Conservation (phyloP, 2,329 filamentous ascomycete genomes). For the Epichloe hybrida region DNA sequence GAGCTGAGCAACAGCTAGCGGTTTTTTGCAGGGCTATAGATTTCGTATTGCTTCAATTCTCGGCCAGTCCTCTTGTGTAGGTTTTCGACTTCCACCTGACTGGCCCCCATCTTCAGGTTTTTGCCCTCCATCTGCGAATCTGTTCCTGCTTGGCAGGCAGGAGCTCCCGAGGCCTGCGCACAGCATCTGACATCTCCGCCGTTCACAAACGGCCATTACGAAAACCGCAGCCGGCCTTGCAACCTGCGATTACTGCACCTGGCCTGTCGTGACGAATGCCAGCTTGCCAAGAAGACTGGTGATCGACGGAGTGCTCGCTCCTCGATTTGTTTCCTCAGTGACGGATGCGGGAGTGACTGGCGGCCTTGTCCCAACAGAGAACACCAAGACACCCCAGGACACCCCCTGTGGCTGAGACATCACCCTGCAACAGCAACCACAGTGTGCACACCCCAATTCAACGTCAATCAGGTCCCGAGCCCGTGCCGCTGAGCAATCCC, state of each 20-base stretch:
- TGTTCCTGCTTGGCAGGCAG: background rate
- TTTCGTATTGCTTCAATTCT: background rate
- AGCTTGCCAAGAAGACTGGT: background rate
- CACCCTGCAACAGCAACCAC: constrained; percentile 3
- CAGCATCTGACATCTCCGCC: background rate
- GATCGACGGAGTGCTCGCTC: background rate
- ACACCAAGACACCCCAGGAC: constrained; percentile 3
- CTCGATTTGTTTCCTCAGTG: constrained; percentile 10
- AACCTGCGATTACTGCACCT: background rate
- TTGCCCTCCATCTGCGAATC: background rate
- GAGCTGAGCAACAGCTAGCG: background rate
- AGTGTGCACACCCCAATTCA: background rate
- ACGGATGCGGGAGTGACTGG: constrained; percentile 9
- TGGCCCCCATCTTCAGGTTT: background rate
- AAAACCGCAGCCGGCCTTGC: background rate
- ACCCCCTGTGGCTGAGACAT: constrained; percentile 13
- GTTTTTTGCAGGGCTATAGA: background rate
- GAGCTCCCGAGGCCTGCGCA: background rate
- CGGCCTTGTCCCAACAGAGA: background rate
- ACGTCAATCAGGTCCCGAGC: background rate
- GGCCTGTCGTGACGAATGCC: background rate
- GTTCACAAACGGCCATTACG: background rate
- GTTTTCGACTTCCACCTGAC: background rate
- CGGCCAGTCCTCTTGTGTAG: background rate
- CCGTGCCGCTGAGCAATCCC: background rate